phyloP scores from a whole-genome alignment of 179 eudicot genomes.

The Silene noctiflora region DNA sequence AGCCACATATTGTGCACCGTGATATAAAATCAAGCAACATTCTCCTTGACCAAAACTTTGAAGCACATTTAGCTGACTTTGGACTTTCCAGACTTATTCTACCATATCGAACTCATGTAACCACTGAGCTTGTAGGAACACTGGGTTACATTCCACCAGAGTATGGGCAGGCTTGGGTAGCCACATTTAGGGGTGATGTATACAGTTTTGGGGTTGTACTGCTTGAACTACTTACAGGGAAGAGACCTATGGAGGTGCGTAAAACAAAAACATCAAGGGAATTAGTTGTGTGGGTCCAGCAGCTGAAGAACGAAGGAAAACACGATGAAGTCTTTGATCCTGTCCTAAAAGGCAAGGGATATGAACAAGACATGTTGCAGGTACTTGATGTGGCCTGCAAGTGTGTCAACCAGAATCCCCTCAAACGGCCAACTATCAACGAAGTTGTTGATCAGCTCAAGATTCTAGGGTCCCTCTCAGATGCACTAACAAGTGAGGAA shows the following conservation, averaged over 20 bases:
- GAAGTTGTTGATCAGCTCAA: slow-evolving; percentile 83
- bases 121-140: slow-evolving; percentile 91
- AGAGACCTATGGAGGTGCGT: slow-evolving; percentile 73
- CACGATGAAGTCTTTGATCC: slow-evolving; percentile 66
- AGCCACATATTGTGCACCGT: slow-evolving; percentile 94
- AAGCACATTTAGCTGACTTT: slow-evolving; percentile 91
- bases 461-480: slow-evolving; percentile 35
- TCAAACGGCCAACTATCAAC: slow-evolving; percentile 70
- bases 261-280: slow-evolving; percentile 67
- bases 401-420: slow-evolving; percentile 72
- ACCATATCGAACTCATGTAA: slow-evolving; percentile 84
- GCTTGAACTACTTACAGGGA: slow-evolving; percentile 85
- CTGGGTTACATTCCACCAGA: slow-evolving; percentile 96
- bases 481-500: slow-evolving; percentile 33
- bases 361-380: slow-evolving; percentile 72
- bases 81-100: slow-evolving; percentile 79
- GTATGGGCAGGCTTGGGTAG: slow-evolving; percentile 88
- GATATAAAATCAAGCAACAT: slow-evolving; percentile 94
- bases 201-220: slow-evolving; percentile 96
- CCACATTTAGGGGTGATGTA: slow-evolving; percentile 87
- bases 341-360: slow-evolving; percentile 55
- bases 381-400: slow-evolving; percentile 81
- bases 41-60: slow-evolving; percentile 75
- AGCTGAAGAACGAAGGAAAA: slow-evolving; percentile 64
- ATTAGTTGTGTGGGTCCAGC: slow-evolving; percentile 80